Evolutionary conservation across 1,284 basidiomycete genomes (phyloP).

Genomic region (Mrakiaceae sp.): DNA sequence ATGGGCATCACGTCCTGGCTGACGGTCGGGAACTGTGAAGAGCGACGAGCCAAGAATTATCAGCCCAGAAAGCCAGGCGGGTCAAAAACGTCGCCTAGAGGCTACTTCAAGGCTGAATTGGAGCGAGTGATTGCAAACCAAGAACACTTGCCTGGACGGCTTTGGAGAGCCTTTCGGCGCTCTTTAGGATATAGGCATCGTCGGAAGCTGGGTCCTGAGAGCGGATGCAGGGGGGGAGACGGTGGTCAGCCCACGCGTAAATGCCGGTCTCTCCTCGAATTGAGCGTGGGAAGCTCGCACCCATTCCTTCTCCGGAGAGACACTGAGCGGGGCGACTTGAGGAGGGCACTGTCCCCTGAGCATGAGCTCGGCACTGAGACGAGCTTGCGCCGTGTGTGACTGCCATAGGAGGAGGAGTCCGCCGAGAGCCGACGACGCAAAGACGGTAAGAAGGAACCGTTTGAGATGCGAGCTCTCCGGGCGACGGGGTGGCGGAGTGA

Average conservation of each 20-base stretch:
- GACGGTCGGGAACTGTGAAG: conserved; percentile 31
- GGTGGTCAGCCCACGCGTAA: neutral
- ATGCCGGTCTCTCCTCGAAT: neutral
- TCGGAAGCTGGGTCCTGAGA: conserved; percentile 25
- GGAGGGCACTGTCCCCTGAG: conserved; percentile 16
- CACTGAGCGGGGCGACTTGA: conserved; percentile 17
- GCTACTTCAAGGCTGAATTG: neutral
- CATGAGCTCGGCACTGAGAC: neutral
- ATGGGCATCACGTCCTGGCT: conserved; percentile 17
- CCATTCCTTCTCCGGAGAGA: conserved; percentile 18
- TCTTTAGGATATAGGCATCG: conserved; percentile 26
- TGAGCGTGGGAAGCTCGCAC: neutral
- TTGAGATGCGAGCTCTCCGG: too few relatives aligned
- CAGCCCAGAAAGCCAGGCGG: conserved; percentile 33
- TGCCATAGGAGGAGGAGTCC: neutral
- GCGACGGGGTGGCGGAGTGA: neutral
- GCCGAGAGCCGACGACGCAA: too few relatives aligned
- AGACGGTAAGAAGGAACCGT: too few relatives aligned
- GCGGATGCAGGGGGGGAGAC: neutral
- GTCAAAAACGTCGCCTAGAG: conserved; percentile 28
- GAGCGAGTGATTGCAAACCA: conserved; percentile 28
- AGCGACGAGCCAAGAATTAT: conserved; percentile 33
- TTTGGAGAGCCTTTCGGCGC: conserved; percentile 28
- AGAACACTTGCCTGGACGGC: conserved; percentile 29
- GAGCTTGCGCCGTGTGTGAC: neutral